phyloP scores from a whole-genome alignment of 352 stramenopile species.

The Pythium brachiatum region DNA sequence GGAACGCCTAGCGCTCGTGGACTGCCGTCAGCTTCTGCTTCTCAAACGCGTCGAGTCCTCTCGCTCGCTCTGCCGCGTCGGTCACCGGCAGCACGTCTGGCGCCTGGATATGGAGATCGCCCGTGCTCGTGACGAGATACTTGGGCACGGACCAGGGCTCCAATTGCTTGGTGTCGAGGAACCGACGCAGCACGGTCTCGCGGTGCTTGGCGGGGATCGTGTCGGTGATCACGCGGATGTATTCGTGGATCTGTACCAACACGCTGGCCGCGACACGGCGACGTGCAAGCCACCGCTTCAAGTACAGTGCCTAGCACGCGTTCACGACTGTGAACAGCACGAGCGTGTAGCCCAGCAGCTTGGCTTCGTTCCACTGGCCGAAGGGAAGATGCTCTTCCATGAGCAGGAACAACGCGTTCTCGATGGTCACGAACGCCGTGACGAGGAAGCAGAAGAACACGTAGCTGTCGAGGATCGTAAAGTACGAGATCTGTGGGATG shows the following conservation, averaged over 20 bases:
- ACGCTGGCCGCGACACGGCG: conserved; percentile 23
- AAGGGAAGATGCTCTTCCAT: conserved; percentile 17
- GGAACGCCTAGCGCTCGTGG: neutral
- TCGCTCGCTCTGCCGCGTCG: neutral
- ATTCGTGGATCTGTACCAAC: conserved; percentile 38
- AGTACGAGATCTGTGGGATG: conserved; percentile 63
- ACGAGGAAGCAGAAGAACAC: conserved; percentile 68
- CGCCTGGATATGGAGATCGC: conserved; percentile 17
- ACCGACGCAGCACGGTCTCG: conserved; percentile 18
- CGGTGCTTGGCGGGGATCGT: conserved; percentile 30
- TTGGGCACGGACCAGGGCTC: conserved; percentile 7
- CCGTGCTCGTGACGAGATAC: conserved; percentile 8
- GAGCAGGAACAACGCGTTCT: conserved; percentile 48
- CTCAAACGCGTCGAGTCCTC: neutral
- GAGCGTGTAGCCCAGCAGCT: conserved; percentile 35
- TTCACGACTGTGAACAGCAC: conserved; percentile 43
- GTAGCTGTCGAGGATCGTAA: conserved; percentile 57
- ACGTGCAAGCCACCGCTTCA: conserved; percentile 30
- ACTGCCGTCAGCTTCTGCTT: neutral
- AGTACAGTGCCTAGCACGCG: conserved; percentile 29
- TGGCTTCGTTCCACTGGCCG: conserved; percentile 24
- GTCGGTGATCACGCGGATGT: conserved; percentile 31
- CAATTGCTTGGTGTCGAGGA: conserved; percentile 24
- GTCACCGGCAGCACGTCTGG: conserved; percentile 1
- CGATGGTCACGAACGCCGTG: conserved; percentile 43